These are phyloP conservation scores for Eucalyptus sp. DNA, from an alignment of 345 rosid genomes.

Conservation along the genomic window DNA sequence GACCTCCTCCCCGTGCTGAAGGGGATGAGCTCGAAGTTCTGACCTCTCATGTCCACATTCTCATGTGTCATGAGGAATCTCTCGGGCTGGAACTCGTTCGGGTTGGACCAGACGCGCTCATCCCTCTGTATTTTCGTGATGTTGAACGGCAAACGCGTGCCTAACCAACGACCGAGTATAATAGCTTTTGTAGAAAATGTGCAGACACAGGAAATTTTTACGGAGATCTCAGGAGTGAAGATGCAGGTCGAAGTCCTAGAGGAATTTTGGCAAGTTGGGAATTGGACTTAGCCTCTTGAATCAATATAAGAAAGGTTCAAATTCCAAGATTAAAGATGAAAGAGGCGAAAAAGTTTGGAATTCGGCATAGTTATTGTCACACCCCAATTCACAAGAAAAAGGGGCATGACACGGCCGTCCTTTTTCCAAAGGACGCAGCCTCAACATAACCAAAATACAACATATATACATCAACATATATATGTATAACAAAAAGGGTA, in stretches of 20 bases:
- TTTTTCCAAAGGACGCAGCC: no score
- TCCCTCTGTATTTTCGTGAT: constrained; percentile 10
- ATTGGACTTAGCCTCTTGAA: not conserved
- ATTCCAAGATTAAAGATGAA: not conserved
- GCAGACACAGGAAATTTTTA: not conserved
- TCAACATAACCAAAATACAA: no score
- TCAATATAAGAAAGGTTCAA: not conserved
- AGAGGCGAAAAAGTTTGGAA: no score
- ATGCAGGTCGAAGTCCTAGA: not conserved
- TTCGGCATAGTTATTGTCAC: not conserved
- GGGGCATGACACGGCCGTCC: no score
- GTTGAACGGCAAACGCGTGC: constrained; percentile 11
- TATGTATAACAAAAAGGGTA: no score
- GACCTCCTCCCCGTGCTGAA: constrained; percentile 23
- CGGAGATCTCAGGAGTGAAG: not conserved
- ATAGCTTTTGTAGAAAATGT: not conserved
- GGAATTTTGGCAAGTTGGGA: not conserved
- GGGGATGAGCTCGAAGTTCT: constrained; percentile 15
- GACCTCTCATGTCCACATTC: constrained; percentile 10
- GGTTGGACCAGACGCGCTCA: constrained; percentile 3
- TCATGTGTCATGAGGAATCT: constrained; percentile 14
- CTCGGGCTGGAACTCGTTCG: constrained; percentile 11
- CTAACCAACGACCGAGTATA: not conserved
- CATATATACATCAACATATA: no score
- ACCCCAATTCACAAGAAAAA: no score